Evolutionary conservation across 2,329 filamentous ascomycete genomes (phyloP).

Genomic region (Fusarium coffeatum): DNA sequence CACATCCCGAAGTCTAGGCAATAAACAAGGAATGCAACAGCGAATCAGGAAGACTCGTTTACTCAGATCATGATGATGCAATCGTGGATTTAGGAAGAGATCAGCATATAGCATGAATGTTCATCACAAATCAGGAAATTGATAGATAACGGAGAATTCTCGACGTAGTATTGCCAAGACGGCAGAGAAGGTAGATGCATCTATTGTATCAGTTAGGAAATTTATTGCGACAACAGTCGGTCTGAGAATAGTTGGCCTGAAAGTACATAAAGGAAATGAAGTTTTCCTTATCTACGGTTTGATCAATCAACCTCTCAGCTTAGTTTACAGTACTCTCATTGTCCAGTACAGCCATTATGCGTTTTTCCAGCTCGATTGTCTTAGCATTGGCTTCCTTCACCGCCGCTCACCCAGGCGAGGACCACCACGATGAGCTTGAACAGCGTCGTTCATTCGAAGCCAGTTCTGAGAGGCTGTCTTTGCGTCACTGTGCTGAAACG

Average conservation of each 20-base stretch:
- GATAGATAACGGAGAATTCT: neutral
- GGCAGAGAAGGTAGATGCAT: neutral
- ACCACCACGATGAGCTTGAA: conserved; percentile 9
- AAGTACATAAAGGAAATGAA: neutral
- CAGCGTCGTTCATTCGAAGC: conserved; percentile 2
- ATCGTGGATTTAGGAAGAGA: neutral
- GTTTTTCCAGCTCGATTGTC: neutral
- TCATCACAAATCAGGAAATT: neutral
- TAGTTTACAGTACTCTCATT: neutral
- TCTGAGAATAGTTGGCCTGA: neutral
- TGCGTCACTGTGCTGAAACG: conserved; percentile 59
- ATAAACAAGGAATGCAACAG: neutral
- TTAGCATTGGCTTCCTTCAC: neutral
- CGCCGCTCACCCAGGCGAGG: conserved; percentile 7
- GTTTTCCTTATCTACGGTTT: too few species aligned
- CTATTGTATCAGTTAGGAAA: neutral
- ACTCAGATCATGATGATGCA: neutral
- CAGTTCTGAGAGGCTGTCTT: conserved; percentile 41
- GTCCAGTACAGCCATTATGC: neutral
- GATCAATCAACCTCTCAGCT: neutral
- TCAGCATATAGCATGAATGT: neutral
- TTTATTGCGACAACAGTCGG: neutral
- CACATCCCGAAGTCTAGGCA: conserved; percentile 6
- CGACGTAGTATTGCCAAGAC: conserved; percentile 14
- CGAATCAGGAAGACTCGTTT: conserved; percentile 3